Base-by-base conservation (phyloP, 768 basidiomycete species). In the Mycena albidolilacea region DNA sequence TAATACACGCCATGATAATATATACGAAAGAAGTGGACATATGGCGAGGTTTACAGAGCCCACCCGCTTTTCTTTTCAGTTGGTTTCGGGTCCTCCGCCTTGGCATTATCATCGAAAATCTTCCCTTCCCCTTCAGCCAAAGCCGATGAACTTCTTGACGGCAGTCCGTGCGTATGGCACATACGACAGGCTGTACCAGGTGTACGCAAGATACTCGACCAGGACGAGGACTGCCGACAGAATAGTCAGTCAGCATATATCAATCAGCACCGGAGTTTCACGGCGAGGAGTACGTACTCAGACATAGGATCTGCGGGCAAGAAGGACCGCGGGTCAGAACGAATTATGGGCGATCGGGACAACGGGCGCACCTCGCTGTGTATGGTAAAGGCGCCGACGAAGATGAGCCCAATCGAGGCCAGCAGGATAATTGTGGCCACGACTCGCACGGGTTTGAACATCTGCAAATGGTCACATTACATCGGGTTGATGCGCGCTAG, bases 401-500 rank as follows among this genome's bases (percentile, higher is more conserved):
- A 96, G 63, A 96, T 92, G 73, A 97, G 88, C 10, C 82, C 93
- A 73, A 98, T 95, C 17, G 93, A 91, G 0, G 82, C 93, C 14
- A 98, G 80, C 80, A 97, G 90, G 44, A 97, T 79, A 70, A 96
- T 80, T 1, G 95, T 91, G 3, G 97, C 96, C 21, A 95, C 83
- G 7, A 97, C 82, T 64, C 97, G 95, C 23, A 97, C 90, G 62
- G 96, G 94, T 82, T 97, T 97, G 89, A 97, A 97, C 96, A 97
- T 97, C 95, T 96, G 76, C 7, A 64, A 17, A 14, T 8, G 23
- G n/a, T 0, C 37, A 17, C 23, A 38, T 41, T 55, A 63, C 54
- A 39, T 55, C 57, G 12, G 5, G 50, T 11, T 14, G 21, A 1
- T 3, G 11, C 41, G 54, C 66, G 30, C 44, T 43, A 41, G 43